Evolutionary conservation across 2,329 filamentous ascomycete genomes (phyloP).

Genomic region (Penicillium sp.): DNA sequence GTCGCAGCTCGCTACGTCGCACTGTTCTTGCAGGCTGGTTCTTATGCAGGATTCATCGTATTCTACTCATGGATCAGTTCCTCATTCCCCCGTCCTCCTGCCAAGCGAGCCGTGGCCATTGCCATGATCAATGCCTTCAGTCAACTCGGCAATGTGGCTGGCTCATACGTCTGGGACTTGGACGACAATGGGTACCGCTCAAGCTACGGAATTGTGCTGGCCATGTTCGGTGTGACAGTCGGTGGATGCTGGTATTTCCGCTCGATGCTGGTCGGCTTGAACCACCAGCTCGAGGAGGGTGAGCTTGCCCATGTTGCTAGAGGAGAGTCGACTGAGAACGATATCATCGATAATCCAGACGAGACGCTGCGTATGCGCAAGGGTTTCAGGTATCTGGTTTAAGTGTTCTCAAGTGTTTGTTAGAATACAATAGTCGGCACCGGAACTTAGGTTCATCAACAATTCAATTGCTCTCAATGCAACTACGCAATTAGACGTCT

Average conservation of each 20-base stretch:
- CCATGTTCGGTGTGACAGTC: slow-evolving; percentile 64
- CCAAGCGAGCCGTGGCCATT: slow-evolving; percentile 69
- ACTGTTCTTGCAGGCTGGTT: slow-evolving; percentile 59
- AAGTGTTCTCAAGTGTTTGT: background rate
- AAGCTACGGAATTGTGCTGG: slow-evolving; percentile 64
- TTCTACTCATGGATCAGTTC: slow-evolving; percentile 35
- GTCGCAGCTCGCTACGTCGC: slow-evolving; percentile 60
- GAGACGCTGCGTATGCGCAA: slow-evolving; percentile 30
- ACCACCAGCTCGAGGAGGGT: slow-evolving; percentile 24
- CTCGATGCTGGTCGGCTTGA: slow-evolving; percentile 44
- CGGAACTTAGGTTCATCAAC: background rate
- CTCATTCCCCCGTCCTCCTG: slow-evolving; percentile 67
- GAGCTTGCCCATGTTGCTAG: slow-evolving; percentile 14
- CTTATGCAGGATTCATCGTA: slow-evolving; percentile 53
- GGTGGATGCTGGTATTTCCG: slow-evolving; percentile 48
- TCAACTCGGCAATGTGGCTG: slow-evolving; percentile 58
- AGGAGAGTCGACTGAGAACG: slow-evolving; percentile 4
- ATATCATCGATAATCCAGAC: slow-evolving; percentile 19
- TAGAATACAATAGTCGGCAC: background rate
- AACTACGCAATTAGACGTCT: background rate
- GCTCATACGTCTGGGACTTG: slow-evolving; percentile 63
- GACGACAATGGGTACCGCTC: slow-evolving; percentile 61
- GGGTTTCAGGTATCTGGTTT: slow-evolving; percentile 31
- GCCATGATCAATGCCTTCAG: slow-evolving; percentile 74
- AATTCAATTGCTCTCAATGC: background rate